These are phyloP conservation scores for Recurvomyces mirabilis DNA, from an alignment of 495 filamentous ascomycete species.

Conservation along the genomic window DNA sequence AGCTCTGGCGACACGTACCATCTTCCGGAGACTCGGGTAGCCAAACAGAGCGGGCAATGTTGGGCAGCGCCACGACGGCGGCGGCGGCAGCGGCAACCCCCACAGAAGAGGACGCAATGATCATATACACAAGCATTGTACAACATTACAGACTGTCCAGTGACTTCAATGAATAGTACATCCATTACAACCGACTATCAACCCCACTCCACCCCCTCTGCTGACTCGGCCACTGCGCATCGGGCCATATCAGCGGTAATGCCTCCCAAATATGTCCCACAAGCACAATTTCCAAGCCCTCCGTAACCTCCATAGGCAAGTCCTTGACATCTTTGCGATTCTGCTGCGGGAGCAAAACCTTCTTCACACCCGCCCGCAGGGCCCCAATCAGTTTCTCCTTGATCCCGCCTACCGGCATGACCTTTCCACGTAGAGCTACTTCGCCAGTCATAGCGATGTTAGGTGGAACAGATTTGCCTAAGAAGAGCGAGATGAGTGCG, in stretches of 20 bases:
- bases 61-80: no score
- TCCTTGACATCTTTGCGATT: slow-evolving; percentile 94
- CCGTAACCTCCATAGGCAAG: slow-evolving; percentile 77
- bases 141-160: no score
- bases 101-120: no score
- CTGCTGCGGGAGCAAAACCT: slow-evolving; percentile 73
- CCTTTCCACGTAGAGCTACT: slow-evolving; percentile 74
- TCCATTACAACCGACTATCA: slow-evolving; percentile 52
- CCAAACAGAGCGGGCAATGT: no score
- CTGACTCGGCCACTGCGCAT: slow-evolving; percentile 62
- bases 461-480: slow-evolving; percentile 75
- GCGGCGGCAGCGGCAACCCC: no score
- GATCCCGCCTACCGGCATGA: slow-evolving; percentile 87
- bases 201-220: slow-evolving; percentile 49
- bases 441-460: slow-evolving; percentile 97
- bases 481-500: slow-evolving; percentile 84
- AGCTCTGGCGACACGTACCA: no score
- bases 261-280: slow-evolving; percentile 90
- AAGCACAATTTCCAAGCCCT: slow-evolving; percentile 78
- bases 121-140: no score
- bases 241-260: slow-evolving; percentile 72
- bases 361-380: slow-evolving; percentile 85
- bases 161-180: no score
- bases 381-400: slow-evolving; percentile 99
- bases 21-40: no score